phyloP scores from a whole-genome alignment of 225 moss, liverwort and hornwort species.

The Pseudoscleropodium purum region DNA sequence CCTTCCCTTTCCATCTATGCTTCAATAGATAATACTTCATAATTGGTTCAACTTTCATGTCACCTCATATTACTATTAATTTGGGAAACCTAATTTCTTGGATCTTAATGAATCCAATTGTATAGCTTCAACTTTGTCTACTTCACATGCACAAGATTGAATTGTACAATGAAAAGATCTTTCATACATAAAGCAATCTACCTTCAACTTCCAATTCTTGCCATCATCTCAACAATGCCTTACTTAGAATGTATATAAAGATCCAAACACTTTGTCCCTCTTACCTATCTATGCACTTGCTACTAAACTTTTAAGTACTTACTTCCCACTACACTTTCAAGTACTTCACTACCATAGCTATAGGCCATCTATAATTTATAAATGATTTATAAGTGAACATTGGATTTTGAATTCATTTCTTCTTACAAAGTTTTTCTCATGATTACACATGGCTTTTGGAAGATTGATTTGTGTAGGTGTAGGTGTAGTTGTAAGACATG shows the following conservation, averaged over 20 bases:
- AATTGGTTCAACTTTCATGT: too few species aligned
- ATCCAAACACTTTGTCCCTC: not conserved
- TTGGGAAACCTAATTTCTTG: too few species aligned
- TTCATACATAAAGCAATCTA: not conserved
- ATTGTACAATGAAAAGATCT: not conserved
- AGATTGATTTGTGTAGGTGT: not conserved
- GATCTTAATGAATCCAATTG: not conserved
- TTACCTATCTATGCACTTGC: not conserved
- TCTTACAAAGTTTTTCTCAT: too few species aligned
- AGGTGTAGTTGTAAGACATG: too few species aligned
- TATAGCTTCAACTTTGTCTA: not conserved
- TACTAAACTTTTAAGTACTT: too few species aligned
- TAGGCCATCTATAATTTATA: too few species aligned
- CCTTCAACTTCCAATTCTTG: not conserved
- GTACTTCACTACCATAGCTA: not conserved
- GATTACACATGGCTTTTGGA: not conserved
- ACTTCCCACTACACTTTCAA: too few species aligned
- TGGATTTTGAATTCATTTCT: not conserved
- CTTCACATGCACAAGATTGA: not conserved
- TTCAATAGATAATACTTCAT: not conserved
- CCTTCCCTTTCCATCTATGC: too few species aligned
- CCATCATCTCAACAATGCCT: not conserved
- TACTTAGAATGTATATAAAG: not conserved
- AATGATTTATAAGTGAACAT: too few species aligned
- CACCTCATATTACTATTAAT: too few species aligned